These are phyloP conservation scores for Candida stauntonica DNA, from an alignment of 805 yeast species.

Conservation along the genomic window DNA sequence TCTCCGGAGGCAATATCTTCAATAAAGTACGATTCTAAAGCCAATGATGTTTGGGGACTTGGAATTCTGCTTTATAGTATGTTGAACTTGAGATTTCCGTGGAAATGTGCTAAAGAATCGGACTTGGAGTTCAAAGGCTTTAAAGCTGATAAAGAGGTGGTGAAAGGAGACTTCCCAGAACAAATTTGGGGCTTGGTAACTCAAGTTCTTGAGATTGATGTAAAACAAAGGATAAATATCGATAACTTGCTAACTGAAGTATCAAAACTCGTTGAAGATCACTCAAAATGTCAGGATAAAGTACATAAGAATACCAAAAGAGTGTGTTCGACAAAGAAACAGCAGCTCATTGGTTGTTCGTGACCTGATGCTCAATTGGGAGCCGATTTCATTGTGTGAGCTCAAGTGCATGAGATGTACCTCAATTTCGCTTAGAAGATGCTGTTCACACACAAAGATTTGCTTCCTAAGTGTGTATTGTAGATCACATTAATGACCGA, in stretches of 20 bases:
- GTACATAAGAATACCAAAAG: background rate
- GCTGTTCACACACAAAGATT: too few relatives aligned
- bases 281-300: background rate
- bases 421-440: too few relatives aligned
- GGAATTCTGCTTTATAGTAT: slow-evolving; percentile 84
- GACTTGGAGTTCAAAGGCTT: slow-evolving; percentile 26
- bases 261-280: background rate
- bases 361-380: background rate
- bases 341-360: background rate
- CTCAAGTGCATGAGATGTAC: too few relatives aligned
- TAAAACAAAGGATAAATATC: slow-evolving; percentile 10
- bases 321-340: background rate
- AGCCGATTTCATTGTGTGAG: too few relatives aligned
- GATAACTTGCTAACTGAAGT: too few relatives aligned
- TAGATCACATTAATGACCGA: too few relatives aligned
- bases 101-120: slow-evolving; percentile 40
- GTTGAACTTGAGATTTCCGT: slow-evolving; percentile 46
- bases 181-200: slow-evolving; percentile 1
- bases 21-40: slow-evolving; percentile 67
- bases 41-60: slow-evolving; percentile 85
- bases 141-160: background rate
- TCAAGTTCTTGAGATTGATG: slow-evolving; percentile 8
- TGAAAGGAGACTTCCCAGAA: slow-evolving; percentile 10
- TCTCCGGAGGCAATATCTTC: slow-evolving; percentile 82
- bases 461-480: too few relatives aligned